Percentiles rank a stretch among this genome's conserved stretches.
These are phyloP conservation scores for Ligustrum vulgare DNA, from an alignment of 257 asterid species.

Conservation along the genomic window DNA sequence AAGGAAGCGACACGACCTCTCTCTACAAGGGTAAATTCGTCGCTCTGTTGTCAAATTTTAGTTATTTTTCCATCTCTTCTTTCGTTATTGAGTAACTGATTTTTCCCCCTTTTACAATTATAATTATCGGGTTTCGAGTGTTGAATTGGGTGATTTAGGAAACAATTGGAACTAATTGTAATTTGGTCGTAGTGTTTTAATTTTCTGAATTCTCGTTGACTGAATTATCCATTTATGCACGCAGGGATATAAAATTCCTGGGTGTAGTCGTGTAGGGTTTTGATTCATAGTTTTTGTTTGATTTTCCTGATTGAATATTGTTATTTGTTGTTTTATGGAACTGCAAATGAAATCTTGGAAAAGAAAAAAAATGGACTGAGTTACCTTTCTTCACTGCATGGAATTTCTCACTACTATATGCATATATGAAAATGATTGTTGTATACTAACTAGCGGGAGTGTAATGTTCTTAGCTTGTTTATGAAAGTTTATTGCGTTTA, in stretches of 20 bases:
- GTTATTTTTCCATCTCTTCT: background rate
- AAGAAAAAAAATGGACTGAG: conserved; percentile 26
- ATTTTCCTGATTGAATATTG: background rate
- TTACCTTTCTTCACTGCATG: background rate
- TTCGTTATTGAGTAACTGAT: background rate
- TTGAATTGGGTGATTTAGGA: background rate
- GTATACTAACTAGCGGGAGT: conserved; percentile 9
- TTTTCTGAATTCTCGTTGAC: background rate
- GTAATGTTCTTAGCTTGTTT: background rate
- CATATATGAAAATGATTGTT: background rate
- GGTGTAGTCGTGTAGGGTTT: conserved; percentile 21
- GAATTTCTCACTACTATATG: background rate
- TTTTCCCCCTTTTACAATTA: background rate
- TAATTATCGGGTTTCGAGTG: background rate
- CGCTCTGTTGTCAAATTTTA: background rate
- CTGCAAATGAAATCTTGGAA: conserved; percentile 30
- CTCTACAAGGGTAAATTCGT: conserved; percentile 46
- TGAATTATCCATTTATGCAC: background rate
- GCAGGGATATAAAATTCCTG: background rate
- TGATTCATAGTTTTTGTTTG: background rate
- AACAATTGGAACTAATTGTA: background rate
- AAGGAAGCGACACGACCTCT: conserved; percentile 76
- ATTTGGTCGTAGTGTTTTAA: conserved; percentile 14
- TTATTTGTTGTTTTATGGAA: conserved; percentile 13
- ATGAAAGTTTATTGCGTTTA: background rate